Base-by-base conservation (phyloP, 176 grass and related monocot species). In the Cenchrus purpureus region DNA sequence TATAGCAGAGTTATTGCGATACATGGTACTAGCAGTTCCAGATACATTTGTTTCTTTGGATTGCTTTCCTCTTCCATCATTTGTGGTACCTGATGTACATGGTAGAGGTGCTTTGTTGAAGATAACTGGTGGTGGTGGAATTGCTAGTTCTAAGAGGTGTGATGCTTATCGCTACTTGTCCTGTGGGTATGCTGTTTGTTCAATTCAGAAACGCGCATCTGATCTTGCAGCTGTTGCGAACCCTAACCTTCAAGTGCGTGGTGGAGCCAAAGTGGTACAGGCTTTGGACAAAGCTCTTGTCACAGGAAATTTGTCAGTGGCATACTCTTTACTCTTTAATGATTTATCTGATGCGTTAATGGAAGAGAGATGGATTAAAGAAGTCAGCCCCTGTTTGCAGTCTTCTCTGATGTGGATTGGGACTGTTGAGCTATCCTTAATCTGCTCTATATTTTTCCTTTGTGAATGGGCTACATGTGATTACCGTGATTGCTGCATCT, bases 381-480 rank as follows among this genome's bases (percentile, higher is more conserved):
- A 99, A 91, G 90, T 99, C 63, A 99, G 94, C 81, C 94, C 94
- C 84, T 92, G 86, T 69, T 92, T 99, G 81, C 88, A 94, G 82
- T 96, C 97, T 82, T 94, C 97, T 74, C 77, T 99, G 28, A 99
- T 97, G 85, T 99, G 97, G 97, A 94, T 99, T 74, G 97, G 92
- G 56, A 97, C 90, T 16, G 73, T 97, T 81, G 88, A 92, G 69
- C 89, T 89, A 82, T 91, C 94, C 68, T 81, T 99, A 79, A 97
- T 99, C 88, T 99, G 94, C 76, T 99, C 97, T 8, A 82, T 99
- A 67, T 99, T 97, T 87, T 99, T 99, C 63, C 88, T 99, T 67
- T 99, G 97, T 92, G 97, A 99, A 86, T 99, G 97, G 97, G 94
- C 97, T 37, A 97, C 97, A 70, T 99, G 97, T 87, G 92, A 99